A percentile compares a stretch with the other conserved stretches of the same genome.
Conservation (phyloP, 225 moss, liverwort and hornwort genomes). For the Marchantia polymorpha region DNA sequence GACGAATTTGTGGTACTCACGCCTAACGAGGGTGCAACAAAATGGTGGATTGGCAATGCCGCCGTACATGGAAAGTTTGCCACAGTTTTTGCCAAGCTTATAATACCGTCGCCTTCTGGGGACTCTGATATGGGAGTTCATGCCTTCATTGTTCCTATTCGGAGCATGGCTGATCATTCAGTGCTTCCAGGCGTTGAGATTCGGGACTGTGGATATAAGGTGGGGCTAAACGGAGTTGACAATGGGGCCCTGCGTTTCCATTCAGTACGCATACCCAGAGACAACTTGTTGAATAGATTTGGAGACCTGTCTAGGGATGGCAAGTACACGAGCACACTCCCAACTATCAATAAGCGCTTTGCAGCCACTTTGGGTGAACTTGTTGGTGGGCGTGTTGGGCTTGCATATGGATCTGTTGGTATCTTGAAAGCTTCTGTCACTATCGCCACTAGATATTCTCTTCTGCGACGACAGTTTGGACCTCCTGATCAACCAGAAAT, state of each 20-base stretch:
- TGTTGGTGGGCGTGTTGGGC: conserved; percentile 76
- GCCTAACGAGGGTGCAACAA: conserved; percentile 73
- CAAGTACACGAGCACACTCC: conserved; percentile 66
- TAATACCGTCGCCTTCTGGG: conserved; percentile 63
- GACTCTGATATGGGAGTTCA: conserved; percentile 80
- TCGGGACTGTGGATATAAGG: conserved; percentile 79
- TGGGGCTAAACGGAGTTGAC: conserved; percentile 79
- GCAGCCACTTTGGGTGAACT: conserved; percentile 85
- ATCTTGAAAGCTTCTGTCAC: conserved; percentile 70
- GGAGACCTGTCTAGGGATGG: conserved; percentile 76
- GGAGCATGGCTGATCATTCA: conserved; percentile 67
- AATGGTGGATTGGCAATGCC: conserved; percentile 93
- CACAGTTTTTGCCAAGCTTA: conserved; percentile 70
- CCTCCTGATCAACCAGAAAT: conserved; percentile 72
- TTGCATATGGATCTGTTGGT: conserved; percentile 82
- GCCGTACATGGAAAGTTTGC: conserved; percentile 83
- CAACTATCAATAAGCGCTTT: conserved; percentile 78
- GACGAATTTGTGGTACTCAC: conserved; percentile 76
- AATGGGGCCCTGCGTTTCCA: conserved; percentile 74
- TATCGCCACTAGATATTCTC: conserved; percentile 76
- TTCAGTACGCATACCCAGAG: conserved; percentile 69
- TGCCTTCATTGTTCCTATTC: conserved; percentile 77
- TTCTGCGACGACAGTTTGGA: conserved; percentile 79
- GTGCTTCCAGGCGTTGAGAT: conserved; percentile 76
- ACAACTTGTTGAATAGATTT: conserved; percentile 75